Base-by-base conservation (phyloP, 345 rosid species). In the Murraya paniculata region DNA sequence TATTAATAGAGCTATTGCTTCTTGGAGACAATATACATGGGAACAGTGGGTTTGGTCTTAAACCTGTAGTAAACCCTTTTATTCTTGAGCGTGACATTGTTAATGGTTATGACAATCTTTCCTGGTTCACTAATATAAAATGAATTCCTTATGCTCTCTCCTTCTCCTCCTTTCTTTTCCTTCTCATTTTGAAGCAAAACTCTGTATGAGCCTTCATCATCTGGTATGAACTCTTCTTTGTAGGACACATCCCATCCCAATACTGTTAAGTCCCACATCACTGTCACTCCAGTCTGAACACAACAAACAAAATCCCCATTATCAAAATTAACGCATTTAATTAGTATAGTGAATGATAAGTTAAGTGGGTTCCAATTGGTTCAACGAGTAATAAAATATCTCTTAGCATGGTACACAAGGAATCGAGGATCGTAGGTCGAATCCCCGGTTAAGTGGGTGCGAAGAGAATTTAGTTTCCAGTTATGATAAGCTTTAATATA, bases 211-310 rank as follows among this genome's bases (percentile, higher is more conserved):
- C 95, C 90, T 66, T 91, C 95, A 59, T 89, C 92, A 2, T 87
- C 86, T 0, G 91, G 95, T 33, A 89, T 64, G 87, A 91, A 90
- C 82, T 86, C 86, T 68, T 91, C 92, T 83, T 81, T 88, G 80
- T 81, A 88, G 4, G 39, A 10, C 62, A 87, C 87, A 2, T 88
- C 89, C 90, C 91, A 83, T 81, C 90, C 91, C 24, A 87, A 86
- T 71, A 87, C 88, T 0, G 88, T 84, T 22, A 85, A 64, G 41
- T 91, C 92, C 94, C 91, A 89, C 0, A 73, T 57, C 31, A 88
- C 27, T 7, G 88, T 88, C 38, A 85, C 84, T 35, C 92, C 93
- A 9, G n/a, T 81, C 92, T 89, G 21, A 55, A 64, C 19, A 64
- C 6, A n/a, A 25, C 35, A 35, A 41, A 25, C 30, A 3, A 36